A percentile compares a stretch with the other conserved stretches of the same genome.
These are phyloP conservation scores for Stachybotrys echinatus DNA, from an alignment of 2,329 filamentous ascomycete species.

Conservation along the genomic window DNA sequence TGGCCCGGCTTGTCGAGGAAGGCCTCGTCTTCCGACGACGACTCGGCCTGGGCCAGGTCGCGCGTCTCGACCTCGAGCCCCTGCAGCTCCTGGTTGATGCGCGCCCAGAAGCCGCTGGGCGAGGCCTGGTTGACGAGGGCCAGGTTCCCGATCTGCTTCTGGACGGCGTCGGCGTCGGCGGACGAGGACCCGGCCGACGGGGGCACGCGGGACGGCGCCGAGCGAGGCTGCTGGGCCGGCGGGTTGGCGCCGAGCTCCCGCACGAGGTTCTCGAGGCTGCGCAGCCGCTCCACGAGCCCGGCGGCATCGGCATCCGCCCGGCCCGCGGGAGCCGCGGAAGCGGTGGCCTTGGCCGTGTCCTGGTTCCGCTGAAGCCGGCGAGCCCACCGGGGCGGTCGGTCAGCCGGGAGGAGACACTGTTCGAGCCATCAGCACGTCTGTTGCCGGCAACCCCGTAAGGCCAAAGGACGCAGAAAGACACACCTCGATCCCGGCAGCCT, in stretches of 20 bases:
- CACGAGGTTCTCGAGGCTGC: slow-evolving; percentile 44
- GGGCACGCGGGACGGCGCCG: slow-evolving; percentile 10
- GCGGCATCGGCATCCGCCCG: slow-evolving; percentile 7
- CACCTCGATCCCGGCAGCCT: slow-evolving; percentile 37
- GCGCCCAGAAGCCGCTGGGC: slow-evolving; percentile 49
- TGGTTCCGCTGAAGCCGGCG: slow-evolving; percentile 40
- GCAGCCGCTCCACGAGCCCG: slow-evolving; percentile 43
- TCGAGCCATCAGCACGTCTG: not conserved
- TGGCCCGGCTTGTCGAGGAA: slow-evolving; percentile 23
- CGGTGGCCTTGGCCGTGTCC: slow-evolving; percentile 22
- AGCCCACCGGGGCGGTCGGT: slow-evolving; percentile 49
- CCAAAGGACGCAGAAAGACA: not conserved
- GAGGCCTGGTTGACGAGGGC: slow-evolving; percentile 44
- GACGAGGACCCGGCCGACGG: not conserved
- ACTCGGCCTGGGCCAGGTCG: slow-evolving; percentile 20
- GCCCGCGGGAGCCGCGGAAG: not conserved
- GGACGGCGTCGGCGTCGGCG: slow-evolving; percentile 14
- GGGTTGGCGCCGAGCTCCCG: slow-evolving; percentile 40
- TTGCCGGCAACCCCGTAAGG: not conserved
- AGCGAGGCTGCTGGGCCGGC: slow-evolving; percentile 13
- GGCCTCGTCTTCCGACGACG: slow-evolving; percentile 32
- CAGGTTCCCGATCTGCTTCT: slow-evolving; percentile 40
- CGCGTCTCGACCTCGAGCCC: slow-evolving; percentile 35
- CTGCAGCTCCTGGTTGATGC: slow-evolving; percentile 48
- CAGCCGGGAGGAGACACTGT: slow-evolving; percentile 42